A percentile compares a stretch with the other conserved stretches of the same genome.
These are phyloP conservation scores for Malassezia dermatis DNA, from an alignment of 1,284 basidiomycete genomes.

Conservation along the genomic window DNA sequence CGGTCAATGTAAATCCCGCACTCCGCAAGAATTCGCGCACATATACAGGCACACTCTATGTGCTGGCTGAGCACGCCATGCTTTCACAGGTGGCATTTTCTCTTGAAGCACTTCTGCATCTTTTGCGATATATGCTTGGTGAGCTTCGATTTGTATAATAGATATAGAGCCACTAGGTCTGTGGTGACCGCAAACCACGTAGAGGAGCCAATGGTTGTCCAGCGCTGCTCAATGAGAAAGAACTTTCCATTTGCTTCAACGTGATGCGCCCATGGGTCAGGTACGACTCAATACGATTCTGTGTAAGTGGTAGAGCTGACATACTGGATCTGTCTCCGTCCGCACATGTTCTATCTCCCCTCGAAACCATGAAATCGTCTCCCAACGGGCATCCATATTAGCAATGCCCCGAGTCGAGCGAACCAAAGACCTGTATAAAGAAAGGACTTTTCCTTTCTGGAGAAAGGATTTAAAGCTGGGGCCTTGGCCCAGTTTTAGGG, in stretches of 20 bases:
- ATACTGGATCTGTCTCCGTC: constrained; percentile 6
- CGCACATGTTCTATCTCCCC: constrained; percentile 10
- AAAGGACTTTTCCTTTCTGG: constrained; percentile 1
- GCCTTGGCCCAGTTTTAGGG: background rate
- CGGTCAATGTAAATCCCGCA: too few species aligned
- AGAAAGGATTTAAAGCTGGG: constrained; percentile 10
- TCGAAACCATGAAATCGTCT: constrained; percentile 16
- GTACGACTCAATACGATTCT: constrained; percentile 6
- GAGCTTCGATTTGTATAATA: constrained; percentile 27
- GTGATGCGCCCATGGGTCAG: constrained; percentile 10
- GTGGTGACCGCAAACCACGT: background rate
- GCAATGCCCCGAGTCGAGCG: constrained; percentile 11
- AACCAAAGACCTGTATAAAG: constrained; percentile 5
- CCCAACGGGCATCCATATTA: constrained; percentile 3
- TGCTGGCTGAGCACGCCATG: constrained; percentile 39
- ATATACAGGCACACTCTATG: constrained; percentile 17
- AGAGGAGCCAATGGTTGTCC: background rate
- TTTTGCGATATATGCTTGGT: constrained; percentile 33
- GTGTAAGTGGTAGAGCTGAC: background rate
- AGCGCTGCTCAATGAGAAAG: background rate
- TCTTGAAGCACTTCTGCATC: constrained; percentile 26
- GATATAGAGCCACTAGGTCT: background rate
- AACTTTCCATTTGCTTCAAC: background rate
- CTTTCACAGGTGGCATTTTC: constrained; percentile 27
- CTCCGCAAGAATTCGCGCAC: background rate